phyloP scores from a whole-genome alignment of 352 stramenopile genomes.

The Pythium monospermum region DNA sequence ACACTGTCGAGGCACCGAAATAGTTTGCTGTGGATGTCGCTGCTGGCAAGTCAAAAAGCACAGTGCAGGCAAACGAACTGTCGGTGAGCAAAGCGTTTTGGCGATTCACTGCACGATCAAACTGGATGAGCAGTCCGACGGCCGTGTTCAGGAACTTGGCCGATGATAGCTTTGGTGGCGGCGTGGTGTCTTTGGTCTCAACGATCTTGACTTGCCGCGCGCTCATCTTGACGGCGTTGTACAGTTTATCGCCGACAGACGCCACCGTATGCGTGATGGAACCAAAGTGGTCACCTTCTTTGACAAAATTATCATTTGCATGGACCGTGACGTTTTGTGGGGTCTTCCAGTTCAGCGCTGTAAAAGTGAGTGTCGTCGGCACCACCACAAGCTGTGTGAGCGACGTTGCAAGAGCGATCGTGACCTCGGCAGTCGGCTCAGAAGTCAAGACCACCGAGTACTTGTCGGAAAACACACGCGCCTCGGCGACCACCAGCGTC shows the following conservation, averaged over 20 bases:
- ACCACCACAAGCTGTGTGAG: conserved; percentile 34
- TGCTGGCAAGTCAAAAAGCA: conserved; percentile 51
- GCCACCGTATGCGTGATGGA: conserved; percentile 26
- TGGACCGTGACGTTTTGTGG: conserved; percentile 32
- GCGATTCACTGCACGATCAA: conserved; percentile 45
- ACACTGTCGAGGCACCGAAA: conserved; percentile 32
- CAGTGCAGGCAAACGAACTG: conserved; percentile 37
- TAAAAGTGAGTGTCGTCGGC: conserved; percentile 35
- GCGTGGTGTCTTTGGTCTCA: conserved; percentile 54
- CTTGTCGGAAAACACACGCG: conserved; percentile 32
- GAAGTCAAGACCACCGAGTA: conserved; percentile 47
- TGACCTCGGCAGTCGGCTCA: conserved; percentile 37
- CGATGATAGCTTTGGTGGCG: conserved; percentile 44
- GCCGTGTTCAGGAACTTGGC: conserved; percentile 51
- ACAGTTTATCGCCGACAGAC: conserved; percentile 28
- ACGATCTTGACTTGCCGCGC: conserved; percentile 44
- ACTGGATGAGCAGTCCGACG: conserved; percentile 34
- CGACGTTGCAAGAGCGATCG: conserved; percentile 26
- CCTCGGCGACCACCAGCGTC: conserved; percentile 42
- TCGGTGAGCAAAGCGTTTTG: conserved; percentile 16
- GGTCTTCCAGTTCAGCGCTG: conserved; percentile 41
- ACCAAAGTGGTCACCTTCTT: conserved; percentile 37
- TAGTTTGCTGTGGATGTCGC: conserved; percentile 25
- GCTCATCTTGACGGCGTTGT: conserved; percentile 21
- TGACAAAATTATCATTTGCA: conserved; percentile 42